A percentile compares a stretch with the other conserved stretches of the same genome.
These are phyloP conservation scores for Anaeramoeba ignava DNA, from an alignment of 78 protist species.

Conservation along the genomic window DNA sequence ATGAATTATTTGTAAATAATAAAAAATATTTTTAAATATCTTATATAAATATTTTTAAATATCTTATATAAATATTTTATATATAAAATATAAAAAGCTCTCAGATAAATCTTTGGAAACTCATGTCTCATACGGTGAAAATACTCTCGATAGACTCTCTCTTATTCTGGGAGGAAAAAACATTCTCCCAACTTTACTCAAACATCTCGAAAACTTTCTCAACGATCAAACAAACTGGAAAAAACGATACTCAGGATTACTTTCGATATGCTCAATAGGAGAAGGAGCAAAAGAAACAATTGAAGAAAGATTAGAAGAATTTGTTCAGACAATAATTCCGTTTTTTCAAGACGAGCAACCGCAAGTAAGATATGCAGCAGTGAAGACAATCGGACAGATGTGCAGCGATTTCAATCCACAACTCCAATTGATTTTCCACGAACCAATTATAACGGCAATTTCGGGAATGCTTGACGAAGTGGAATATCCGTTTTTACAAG, in stretches of 20 bases:
- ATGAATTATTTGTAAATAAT: no score
- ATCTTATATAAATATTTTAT: no score
- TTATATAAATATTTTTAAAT: no score
- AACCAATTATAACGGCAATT: slow-evolving; percentile 22
- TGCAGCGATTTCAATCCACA: slow-evolving; percentile 41
- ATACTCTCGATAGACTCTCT: slow-evolving; percentile 59
- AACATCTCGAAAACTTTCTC: not conserved
- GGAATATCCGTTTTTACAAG: slow-evolving; percentile 35
- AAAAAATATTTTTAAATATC: no score
- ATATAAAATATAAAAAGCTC: no score
- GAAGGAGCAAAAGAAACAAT: slow-evolving; percentile 33
- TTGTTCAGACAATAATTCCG: not conserved
- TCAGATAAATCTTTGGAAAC: no score
- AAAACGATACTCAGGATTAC: slow-evolving; percentile 42
- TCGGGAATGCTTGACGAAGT: slow-evolving; percentile 17
- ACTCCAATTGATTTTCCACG: slow-evolving; percentile 12
- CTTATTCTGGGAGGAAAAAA: slow-evolving; percentile 42
- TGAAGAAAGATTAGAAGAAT: not conserved
- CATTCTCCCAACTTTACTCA: slow-evolving; percentile 17
- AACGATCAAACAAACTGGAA: slow-evolving; percentile 21
- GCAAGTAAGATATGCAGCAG: slow-evolving; percentile 71
- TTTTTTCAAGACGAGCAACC: slow-evolving; percentile 59
- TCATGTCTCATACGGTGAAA: slow-evolving; percentile 37
- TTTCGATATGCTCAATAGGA: slow-evolving; percentile 30
- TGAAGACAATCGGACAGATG: slow-evolving; percentile 70